These are phyloP conservation scores for Panellus pusillus DNA, from an alignment of 768 basidiomycete species.

Conservation along the genomic window DNA sequence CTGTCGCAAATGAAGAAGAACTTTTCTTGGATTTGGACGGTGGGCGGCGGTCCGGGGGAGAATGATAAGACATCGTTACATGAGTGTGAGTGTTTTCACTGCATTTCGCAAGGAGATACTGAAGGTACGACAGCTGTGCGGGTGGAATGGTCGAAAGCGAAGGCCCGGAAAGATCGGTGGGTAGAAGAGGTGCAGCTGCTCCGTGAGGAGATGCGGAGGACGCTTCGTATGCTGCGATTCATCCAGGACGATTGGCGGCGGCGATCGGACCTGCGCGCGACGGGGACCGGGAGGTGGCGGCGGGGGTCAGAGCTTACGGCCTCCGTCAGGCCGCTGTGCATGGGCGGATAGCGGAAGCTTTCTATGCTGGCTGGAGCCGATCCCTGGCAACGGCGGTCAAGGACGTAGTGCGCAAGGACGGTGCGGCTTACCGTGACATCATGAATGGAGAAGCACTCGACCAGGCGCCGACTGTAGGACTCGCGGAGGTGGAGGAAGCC, in stretches of 20 bases:
- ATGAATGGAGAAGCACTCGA: too few species aligned
- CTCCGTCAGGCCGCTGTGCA: too few species aligned
- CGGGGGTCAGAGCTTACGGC: neutral
- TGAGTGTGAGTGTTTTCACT: constrained; percentile 1
- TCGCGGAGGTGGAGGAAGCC: too few species aligned
- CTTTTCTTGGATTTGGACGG: constrained; percentile 14
- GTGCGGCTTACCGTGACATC: too few species aligned
- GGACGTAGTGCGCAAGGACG: too few species aligned
- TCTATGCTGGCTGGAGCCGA: too few species aligned
- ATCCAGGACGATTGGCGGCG: neutral
- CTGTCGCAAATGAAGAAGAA: neutral
- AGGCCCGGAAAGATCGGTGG: constrained; percentile 19
- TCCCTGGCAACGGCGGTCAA: too few species aligned
- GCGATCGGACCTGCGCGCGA: neutral
- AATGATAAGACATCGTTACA: neutral
- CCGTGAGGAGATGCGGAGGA: constrained; percentile 22
- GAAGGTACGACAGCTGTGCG: constrained; percentile 9
- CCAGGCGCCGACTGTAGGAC: too few species aligned
- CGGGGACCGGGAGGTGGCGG: neutral
- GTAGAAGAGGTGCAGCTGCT: constrained; percentile 23
- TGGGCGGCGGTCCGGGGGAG: neutral
- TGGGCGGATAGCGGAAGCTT: too few species aligned
- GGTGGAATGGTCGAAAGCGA: constrained; percentile 26
- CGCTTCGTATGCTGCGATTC: constrained; percentile 1
- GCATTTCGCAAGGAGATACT: neutral